Evolutionary conservation across 805 yeast genomes (phyloP), one percentile per base, ranked within the genome.

Genomic region (Cephaloascus albidus): DNA sequence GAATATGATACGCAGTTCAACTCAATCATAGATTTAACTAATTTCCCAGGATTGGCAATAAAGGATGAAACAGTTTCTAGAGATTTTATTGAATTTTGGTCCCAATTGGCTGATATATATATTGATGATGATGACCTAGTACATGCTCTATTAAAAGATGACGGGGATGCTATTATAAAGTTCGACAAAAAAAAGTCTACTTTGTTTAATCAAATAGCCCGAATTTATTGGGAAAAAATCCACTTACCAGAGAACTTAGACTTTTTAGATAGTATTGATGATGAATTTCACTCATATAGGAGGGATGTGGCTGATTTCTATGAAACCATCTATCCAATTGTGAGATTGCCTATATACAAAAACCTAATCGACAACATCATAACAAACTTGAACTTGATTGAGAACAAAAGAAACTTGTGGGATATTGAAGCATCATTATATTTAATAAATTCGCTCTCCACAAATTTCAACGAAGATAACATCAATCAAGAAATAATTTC

Each of bases 271-370:
- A 58, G 61, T 8, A 52, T 53, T 19, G 55, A 63, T 41, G 68
- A 70, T 17, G 94, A 82, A 46, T 85, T 88, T 50, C 58, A 60
- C 18, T 70, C 76, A 19, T 90, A 77, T 56, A 70, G 97, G 48
- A 61, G 75, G 26, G 90, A 83, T 44, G 81, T 83, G 8, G 73
- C 81, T 1, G 97, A 93, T 48, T 66, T 89, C 31, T 74, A 85
- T 45, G 93, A 87, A 40, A 65, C 76, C 0, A 58, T 81, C 2
- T 85, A 81, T 62, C 74, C 87, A 1, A 63, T 85, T 4, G 65
- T 86, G 30, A 85, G 84, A 31, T 40, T 55, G 0, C 60, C 68
- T 2, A 55, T 85, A 30, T 74, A 73, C 45, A 60, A 63, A 3
- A 64, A 58, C 17, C 54, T 85, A 20, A 47, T 63, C 1, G 48